These are phyloP conservation scores for Candida schatavii DNA, from an alignment of 805 yeast genomes.

Conservation along the genomic window DNA sequence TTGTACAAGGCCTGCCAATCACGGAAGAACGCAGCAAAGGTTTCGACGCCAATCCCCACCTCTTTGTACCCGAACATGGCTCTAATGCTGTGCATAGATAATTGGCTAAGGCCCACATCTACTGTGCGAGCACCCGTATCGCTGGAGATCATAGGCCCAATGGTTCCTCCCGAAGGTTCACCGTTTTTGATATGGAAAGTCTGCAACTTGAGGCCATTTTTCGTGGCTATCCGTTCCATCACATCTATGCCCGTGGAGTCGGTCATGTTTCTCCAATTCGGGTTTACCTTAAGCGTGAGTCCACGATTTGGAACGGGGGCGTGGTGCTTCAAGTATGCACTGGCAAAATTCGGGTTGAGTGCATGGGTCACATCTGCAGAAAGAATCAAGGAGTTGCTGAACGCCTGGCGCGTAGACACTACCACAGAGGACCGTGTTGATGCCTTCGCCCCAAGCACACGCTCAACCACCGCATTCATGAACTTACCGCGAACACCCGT, in stretches of 20 bases:
- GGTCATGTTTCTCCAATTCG: slow-evolving; percentile 37
- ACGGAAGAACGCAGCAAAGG: slow-evolving; percentile 29
- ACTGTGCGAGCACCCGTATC: slow-evolving; percentile 36
- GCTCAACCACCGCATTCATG: slow-evolving; percentile 12
- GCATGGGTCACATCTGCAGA: slow-evolving; percentile 46
- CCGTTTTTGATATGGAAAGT: slow-evolving; percentile 41
- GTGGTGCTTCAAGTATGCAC: slow-evolving; percentile 29
- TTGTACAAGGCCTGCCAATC: slow-evolving; percentile 28
- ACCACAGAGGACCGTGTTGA: not conserved
- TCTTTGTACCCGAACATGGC: slow-evolving; percentile 38
- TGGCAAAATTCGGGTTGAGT: slow-evolving; percentile 38
- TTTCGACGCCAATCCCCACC: slow-evolving; percentile 33
- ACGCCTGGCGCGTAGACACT: slow-evolving; percentile 11
- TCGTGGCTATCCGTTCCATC: slow-evolving; percentile 21
- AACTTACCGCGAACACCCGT: slow-evolving; percentile 41
- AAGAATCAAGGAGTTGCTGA: slow-evolving; percentile 32
- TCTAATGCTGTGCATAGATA: slow-evolving; percentile 42
- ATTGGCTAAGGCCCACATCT: slow-evolving; percentile 42
- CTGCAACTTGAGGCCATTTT: slow-evolving; percentile 27
- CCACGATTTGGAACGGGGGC: slow-evolving; percentile 40
- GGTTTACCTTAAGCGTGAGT: slow-evolving; percentile 33
- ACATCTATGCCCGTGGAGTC: slow-evolving; percentile 30
- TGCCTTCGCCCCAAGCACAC: slow-evolving; percentile 2
- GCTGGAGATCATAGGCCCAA: slow-evolving; percentile 38
- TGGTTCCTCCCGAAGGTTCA: slow-evolving; percentile 40